phyloP scores from a whole-genome alignment of 805 yeast species.

The Starmerella stellata region DNA sequence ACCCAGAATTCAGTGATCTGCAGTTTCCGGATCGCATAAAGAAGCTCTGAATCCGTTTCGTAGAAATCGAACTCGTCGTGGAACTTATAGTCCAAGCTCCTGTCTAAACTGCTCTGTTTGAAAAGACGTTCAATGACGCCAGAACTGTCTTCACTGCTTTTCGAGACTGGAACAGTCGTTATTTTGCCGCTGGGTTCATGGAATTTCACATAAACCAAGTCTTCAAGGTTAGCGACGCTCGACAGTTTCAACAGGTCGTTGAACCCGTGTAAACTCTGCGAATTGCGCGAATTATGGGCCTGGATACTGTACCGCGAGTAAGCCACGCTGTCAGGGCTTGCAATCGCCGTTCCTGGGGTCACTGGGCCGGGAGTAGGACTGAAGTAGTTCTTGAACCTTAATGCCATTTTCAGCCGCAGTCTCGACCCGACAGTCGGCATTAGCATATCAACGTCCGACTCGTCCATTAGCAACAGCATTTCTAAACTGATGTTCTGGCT shows the following conservation, averaged over 20 bases:
- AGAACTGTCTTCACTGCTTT: background rate
- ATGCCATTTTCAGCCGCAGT: background rate
- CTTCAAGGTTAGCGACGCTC: background rate
- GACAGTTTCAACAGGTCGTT: background rate
- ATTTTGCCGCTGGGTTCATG: background rate
- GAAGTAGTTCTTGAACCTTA: background rate
- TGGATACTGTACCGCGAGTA: too few species aligned
- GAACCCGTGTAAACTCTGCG: too few species aligned
- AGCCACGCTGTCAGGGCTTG: too few species aligned
- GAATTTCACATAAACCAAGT: background rate
- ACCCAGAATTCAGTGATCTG: slow-evolving; percentile 9
- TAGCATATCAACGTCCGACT: background rate
- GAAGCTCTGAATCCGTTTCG: background rate
- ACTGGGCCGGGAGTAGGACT: background rate
- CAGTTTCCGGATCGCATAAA: slow-evolving; percentile 3
- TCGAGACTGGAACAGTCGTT: background rate
- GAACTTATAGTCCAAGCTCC: slow-evolving; percentile 16
- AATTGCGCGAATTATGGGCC: too few species aligned
- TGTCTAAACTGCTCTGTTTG: background rate
- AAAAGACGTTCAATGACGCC: background rate
- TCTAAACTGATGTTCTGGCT: background rate
- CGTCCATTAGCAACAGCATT: background rate
- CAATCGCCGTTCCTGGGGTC: too few species aligned
- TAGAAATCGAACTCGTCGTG: slow-evolving; percentile 6
- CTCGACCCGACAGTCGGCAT: background rate